phyloP scores from a whole-genome alignment of 805 yeast genomes.

The Torulaspora franciscae region DNA sequence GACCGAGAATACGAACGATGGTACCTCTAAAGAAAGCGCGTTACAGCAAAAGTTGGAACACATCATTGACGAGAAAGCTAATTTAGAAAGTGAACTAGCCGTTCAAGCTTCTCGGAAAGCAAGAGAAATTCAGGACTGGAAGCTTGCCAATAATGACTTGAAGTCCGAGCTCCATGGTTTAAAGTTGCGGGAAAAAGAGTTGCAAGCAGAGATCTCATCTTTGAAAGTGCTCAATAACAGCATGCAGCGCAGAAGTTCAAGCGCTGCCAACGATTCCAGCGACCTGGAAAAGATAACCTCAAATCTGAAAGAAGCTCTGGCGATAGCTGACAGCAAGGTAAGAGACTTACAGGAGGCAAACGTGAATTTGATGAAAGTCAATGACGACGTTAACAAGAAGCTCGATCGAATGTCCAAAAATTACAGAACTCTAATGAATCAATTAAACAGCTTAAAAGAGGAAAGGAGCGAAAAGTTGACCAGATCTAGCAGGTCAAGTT shows the following conservation, averaged over 20 bases:
- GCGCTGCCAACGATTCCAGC: conserved; percentile 28
- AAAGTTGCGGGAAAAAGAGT: conserved; percentile 37
- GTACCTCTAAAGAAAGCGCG: conserved; percentile 50
- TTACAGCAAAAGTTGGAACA: conserved; percentile 47
- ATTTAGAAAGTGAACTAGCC: conserved; percentile 51
- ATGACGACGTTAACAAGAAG: conserved; percentile 64
- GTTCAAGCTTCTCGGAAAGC: conserved; percentile 49
- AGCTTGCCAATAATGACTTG: conserved; percentile 41
- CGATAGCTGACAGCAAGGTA: conserved; percentile 45
- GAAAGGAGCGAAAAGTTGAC: conserved; percentile 23
- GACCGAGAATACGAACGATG: conserved; percentile 60
- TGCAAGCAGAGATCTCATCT: conserved; percentile 32
- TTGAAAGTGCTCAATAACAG: conserved; percentile 30
- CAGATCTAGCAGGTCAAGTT: conserved; percentile 37
- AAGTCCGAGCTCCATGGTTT: conserved; percentile 36
- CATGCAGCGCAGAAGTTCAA: conserved; percentile 28
- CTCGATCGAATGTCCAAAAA: conserved; percentile 65
- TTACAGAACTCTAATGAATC: conserved; percentile 59
- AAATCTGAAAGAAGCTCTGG: conserved; percentile 52
- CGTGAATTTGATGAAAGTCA: conserved; percentile 49
- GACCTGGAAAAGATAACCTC: conserved; percentile 31
- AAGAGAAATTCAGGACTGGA: conserved; percentile 62
- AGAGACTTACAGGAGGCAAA: conserved; percentile 55
- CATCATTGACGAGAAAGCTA: conserved; percentile 57
- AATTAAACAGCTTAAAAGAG: conserved; percentile 46